Conservation (phyloP, 805 yeast genomes). For the Wickerhamiella kazuoi region DNA sequence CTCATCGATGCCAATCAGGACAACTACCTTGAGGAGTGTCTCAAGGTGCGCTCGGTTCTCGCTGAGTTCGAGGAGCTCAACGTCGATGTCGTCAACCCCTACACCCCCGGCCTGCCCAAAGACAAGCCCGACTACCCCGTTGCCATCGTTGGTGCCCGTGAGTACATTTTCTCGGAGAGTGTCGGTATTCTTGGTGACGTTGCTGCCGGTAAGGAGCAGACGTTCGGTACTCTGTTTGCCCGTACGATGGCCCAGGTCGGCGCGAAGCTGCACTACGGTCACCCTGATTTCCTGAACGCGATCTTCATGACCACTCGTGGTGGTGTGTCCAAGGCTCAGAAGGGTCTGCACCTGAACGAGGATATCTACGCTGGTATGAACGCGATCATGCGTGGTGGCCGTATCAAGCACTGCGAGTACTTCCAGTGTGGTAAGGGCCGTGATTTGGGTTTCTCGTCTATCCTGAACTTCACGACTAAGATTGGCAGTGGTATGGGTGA, state of each 20-base stretch:
- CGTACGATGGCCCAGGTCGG: constrained; percentile 87
- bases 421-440: constrained; percentile 96
- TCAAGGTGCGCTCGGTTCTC: constrained; percentile 71
- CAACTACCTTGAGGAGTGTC: constrained; percentile 83
- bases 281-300: constrained; percentile 85
- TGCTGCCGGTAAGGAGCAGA: constrained; percentile 95
- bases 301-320: constrained; percentile 91
- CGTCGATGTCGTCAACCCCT: constrained; percentile 32
- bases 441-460: constrained; percentile 84
- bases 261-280: constrained; percentile 89
- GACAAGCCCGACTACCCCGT: constrained; percentile 34
- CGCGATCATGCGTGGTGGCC: constrained; percentile 76
- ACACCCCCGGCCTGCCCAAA: constrained; percentile 35
- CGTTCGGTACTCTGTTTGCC: constrained; percentile 90
- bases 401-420: constrained; percentile 88
- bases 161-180: constrained; percentile 83
- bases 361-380: constrained; percentile 94
- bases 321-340: constrained; percentile 88
- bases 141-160: constrained; percentile 90
- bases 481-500: constrained; percentile 99
- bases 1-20: constrained; percentile 94
- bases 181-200: constrained; percentile 87
- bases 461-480: constrained; percentile 82
- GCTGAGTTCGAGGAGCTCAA: constrained; percentile 81
- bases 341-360: constrained; percentile 80